These are phyloP conservation scores for Pelargonium citronellum DNA, from an alignment of 441 rosid genomes.

Conservation along the genomic window DNA sequence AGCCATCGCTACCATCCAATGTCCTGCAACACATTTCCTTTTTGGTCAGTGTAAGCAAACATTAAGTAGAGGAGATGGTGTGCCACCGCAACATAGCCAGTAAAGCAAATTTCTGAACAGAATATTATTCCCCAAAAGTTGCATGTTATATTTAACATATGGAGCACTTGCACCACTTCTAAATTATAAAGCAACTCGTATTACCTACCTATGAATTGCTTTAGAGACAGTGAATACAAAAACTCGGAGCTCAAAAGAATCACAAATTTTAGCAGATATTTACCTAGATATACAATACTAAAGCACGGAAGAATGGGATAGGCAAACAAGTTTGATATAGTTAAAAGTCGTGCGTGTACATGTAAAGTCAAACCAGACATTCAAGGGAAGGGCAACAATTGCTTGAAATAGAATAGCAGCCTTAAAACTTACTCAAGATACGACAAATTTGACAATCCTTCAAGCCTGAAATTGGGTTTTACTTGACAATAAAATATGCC, in stretches of 20 bases:
- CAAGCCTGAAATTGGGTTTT: slow-evolving; percentile 50
- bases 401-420: not conserved
- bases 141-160: too few relatives aligned
- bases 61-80: not conserved
- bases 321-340: not conserved
- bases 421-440: slow-evolving; percentile 52
- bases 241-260: too few relatives aligned
- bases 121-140: not conserved
- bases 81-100: not conserved
- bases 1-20: slow-evolving; percentile 30
- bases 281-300: not conserved
- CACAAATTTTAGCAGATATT: not conserved
- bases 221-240: not conserved
- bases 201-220: not conserved
- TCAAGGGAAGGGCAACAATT: not conserved
- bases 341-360: not conserved
- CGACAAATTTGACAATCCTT: slow-evolving; percentile 39
- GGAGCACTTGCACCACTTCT: not conserved
- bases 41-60: slow-evolving; percentile 18
- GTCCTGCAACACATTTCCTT: slow-evolving; percentile 43
- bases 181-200: not conserved
- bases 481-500: slow-evolving; percentile 84
- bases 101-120: not conserved
- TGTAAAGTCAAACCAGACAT: not conserved
- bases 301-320: not conserved